Evolutionary conservation across 225 moss, liverwort and hornwort genomes (phyloP), one percentile per base, ranked within the genome.

Genomic region (Physcomitrium patens): DNA sequence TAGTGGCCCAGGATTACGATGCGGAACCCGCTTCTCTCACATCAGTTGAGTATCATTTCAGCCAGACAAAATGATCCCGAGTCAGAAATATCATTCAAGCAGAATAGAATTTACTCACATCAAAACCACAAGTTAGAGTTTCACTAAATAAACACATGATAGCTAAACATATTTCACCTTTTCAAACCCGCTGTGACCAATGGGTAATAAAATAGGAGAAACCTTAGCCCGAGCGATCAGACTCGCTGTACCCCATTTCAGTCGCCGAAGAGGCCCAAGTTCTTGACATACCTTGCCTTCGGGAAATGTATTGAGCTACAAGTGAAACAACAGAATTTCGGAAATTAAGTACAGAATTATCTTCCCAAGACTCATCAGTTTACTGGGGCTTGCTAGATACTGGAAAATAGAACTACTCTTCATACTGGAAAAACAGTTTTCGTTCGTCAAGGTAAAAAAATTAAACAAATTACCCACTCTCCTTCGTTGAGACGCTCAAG

Each of bases 231-330:
- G 91, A 76, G 93, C 90, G 71, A 97, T 93, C 63, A 97, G 87
- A 80, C 97, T 94, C 57, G 91, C 94, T 69, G 91, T 90, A 42
- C 97, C 97, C 97, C 97, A 97, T 84, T 97, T 97, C 43, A 97
- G 75, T 63, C 94, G 91, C 68, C 90, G 87, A 47, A 97, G 83
- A 26, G 94, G 91, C 47, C 64, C 77, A 60, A 54, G 79, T 75
- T 91, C 84, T 90, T 97, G 97, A 64, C 81, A 91, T 75, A 99
- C 78, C 78, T 93, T 93, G 37, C 97, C 94, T 85, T 99, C 92
- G 14, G 97, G 97, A 81, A 97, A 97, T 51, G 90, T 90, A 77
- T 97, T 94, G 50, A 97, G 58, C 96, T 96, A 80, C 79, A 73
- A 53, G 72, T 47, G 45, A 71, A 47, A 58, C 69, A 79, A 63